phyloP scores from a whole-genome alignment of 2,329 filamentous ascomycete genomes.

The Hypoxylon sp. region DNA sequence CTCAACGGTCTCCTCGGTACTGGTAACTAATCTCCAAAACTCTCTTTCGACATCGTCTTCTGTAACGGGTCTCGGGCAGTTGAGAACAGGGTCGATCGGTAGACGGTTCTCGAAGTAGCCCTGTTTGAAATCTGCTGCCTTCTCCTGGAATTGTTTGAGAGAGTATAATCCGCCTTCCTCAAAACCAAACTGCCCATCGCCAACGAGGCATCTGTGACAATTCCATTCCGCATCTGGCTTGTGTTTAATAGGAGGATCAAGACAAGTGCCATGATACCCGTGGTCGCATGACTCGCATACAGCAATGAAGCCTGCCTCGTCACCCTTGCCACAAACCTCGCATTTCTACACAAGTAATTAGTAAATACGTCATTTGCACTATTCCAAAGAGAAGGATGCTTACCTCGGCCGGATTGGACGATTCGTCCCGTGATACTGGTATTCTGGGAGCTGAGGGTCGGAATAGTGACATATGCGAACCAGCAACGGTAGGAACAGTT shows the following conservation, averaged over 20 bases:
- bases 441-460: conserved; percentile 82
- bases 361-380: conserved; percentile 4
- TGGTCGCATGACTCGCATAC: conserved; percentile 94
- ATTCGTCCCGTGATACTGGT: conserved; percentile 70
- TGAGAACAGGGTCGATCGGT: conserved; percentile 87
- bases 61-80: conserved; percentile 84
- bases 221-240: conserved; percentile 94
- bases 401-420: conserved; percentile 62
- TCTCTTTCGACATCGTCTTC: conserved; percentile 97
- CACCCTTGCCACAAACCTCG: conserved; percentile 86
- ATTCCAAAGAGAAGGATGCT: conserved; percentile 21
- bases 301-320: conserved; percentile 79
- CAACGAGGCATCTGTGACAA: conserved; percentile 93
- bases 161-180: conserved; percentile 98
- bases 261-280: conserved; percentile 87
- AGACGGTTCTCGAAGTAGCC: conserved; percentile 92
- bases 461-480: conserved; percentile 96
- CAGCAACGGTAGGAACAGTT: conserved; percentile 86
- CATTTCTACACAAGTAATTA: conserved; percentile 73
- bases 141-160: conserved; percentile 94
- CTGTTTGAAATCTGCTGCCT: conserved; percentile 94
- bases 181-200: conserved; percentile 96
- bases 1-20: conserved; percentile 94
- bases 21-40: conserved; percentile 96
- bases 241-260: conserved; percentile 85